Conservation (phyloP, 164 flowering plant species). For the Vitis rupestris region DNA sequence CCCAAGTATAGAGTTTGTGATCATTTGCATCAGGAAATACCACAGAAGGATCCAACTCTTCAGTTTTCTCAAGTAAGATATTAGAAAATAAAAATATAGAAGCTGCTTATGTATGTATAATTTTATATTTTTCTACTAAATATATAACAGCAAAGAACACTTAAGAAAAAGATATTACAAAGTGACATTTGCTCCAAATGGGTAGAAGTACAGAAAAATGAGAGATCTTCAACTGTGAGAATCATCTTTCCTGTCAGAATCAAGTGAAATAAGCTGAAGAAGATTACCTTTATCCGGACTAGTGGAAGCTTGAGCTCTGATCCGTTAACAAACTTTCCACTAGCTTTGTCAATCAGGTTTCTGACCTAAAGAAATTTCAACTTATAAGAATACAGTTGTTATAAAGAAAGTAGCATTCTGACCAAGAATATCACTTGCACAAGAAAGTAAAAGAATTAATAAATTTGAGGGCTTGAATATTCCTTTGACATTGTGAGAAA, state of each 20-base stretch:
- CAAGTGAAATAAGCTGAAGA: background rate
- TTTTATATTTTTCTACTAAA: no score
- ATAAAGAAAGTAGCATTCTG: background rate
- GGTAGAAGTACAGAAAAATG: no score
- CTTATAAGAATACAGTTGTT: constrained; percentile 15
- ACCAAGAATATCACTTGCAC: constrained; percentile 5
- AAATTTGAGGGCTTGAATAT: background rate
- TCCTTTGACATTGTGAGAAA: background rate
- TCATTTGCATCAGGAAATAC: no score
- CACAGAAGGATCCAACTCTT: no score
- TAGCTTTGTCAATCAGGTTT: constrained; percentile 69
- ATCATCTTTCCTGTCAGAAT: no score
- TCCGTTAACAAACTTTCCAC: constrained; percentile 33
- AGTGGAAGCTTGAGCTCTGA: constrained; percentile 82
- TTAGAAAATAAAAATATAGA: no score
- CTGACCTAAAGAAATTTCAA: constrained; percentile 53
- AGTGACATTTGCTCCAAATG: no score
- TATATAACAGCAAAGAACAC: no score
- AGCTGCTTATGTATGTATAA: no score
- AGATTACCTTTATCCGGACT: constrained; percentile 74
- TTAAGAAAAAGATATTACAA: background rate
- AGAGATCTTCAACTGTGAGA: no score
- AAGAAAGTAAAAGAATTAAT: constrained; percentile 1
- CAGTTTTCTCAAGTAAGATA: no score
- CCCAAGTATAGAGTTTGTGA: no score